Percentiles rank a stretch among this genome's conserved stretches.
Conservation (phyloP, 345 rosid species). For the Raphanus sativus region DNA sequence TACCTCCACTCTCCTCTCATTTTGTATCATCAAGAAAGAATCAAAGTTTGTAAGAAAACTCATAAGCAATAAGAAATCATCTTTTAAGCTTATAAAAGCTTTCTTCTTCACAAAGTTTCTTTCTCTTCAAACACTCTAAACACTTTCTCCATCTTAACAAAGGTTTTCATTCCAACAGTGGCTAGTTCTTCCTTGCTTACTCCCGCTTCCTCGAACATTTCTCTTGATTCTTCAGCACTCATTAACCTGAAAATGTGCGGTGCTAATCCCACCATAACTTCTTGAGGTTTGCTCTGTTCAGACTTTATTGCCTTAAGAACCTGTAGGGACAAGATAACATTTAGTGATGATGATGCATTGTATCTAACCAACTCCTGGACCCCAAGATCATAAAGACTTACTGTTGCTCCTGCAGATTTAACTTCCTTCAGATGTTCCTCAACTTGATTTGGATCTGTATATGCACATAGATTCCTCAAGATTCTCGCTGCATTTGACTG, state of each 20-base stretch:
- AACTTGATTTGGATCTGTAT: slow-evolving; percentile 48
- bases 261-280: slow-evolving; percentile 89
- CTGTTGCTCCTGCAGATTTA: slow-evolving; percentile 55
- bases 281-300: slow-evolving; percentile 55
- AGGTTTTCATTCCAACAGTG: no score
- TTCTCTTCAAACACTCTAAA: no score
- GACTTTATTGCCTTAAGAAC: slow-evolving; percentile 60
- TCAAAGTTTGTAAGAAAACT: no score
- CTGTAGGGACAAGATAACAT: slow-evolving; percentile 40
- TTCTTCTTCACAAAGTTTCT: no score
- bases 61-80: no score
- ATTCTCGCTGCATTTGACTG: slow-evolving; percentile 71
- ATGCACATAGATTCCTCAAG: slow-evolving; percentile 65
- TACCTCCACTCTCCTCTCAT: no score
- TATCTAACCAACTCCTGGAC: not conserved
- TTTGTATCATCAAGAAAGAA: no score
- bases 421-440: slow-evolving; percentile 43
- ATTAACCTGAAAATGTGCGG: slow-evolving; percentile 62
- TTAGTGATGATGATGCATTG: not conserved
- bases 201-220: slow-evolving; percentile 46
- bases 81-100: no score
- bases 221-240: slow-evolving; percentile 50
- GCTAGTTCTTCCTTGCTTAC: slow-evolving; percentile 58
- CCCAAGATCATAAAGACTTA: slow-evolving; percentile 39
- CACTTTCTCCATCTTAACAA: no score